phyloP scores from a whole-genome alignment of 1,284 basidiomycete species.

The Puccinia novopanici region DNA sequence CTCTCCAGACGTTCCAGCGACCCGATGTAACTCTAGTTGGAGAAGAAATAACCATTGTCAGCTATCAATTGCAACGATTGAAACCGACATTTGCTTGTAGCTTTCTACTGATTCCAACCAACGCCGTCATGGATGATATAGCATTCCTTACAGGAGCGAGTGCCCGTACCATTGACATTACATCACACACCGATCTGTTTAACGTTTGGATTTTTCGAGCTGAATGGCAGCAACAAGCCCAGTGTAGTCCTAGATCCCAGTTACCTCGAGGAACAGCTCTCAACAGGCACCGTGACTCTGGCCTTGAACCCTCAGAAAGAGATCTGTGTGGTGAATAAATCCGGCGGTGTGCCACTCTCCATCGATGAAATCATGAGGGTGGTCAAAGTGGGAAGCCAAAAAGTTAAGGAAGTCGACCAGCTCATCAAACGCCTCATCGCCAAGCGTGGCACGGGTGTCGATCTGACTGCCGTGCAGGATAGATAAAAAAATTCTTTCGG shows the following conservation, averaged over 20 bases:
- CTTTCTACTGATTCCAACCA: background rate
- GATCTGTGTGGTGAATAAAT: slow-evolving; percentile 86
- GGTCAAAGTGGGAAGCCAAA: slow-evolving; percentile 69
- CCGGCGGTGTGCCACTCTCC: slow-evolving; percentile 79
- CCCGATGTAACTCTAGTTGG: slow-evolving; percentile 91
- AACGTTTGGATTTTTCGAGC: slow-evolving; percentile 83
- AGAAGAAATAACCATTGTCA: slow-evolving; percentile 81
- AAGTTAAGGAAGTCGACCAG: slow-evolving; percentile 69
- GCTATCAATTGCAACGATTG: slow-evolving; percentile 57
- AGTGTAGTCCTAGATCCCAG: slow-evolving; percentile 75
- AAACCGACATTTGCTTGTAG: background rate
- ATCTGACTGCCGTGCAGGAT: background rate
- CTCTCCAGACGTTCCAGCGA: slow-evolving; percentile 83
- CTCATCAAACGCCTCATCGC: background rate
- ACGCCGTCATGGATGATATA: slow-evolving; percentile 58
- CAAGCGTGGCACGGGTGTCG: background rate
- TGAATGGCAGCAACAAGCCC: slow-evolving; percentile 59
- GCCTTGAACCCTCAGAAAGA: slow-evolving; percentile 88
- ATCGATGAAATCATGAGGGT: slow-evolving; percentile 74
- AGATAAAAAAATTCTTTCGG: background rate
- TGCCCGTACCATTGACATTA: slow-evolving; percentile 84
- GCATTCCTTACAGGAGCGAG: slow-evolving; percentile 82
- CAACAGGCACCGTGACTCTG: slow-evolving; percentile 74
- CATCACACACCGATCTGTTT: slow-evolving; percentile 91
- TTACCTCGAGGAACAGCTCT: slow-evolving; percentile 74